Conservation (phyloP, 257 asterid species). For the Solanum clarkiae region DNA sequence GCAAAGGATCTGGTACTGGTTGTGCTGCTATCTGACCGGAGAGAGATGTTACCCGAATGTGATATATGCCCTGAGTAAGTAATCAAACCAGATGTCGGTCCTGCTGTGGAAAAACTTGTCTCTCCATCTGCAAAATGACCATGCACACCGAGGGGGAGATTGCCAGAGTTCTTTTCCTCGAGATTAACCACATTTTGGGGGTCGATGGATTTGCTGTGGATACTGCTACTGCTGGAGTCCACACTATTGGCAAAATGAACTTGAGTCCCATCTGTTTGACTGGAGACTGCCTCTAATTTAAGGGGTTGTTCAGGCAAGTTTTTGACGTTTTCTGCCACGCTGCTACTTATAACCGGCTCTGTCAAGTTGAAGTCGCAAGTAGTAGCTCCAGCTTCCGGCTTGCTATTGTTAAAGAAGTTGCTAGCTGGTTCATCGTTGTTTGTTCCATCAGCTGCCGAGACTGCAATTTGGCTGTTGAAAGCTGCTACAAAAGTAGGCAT, state of each 20-base stretch:
- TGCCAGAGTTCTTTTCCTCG: not conserved
- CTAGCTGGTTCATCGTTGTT: constrained; percentile 5
- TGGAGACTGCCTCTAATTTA: not conserved
- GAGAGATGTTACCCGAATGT: constrained; percentile 39
- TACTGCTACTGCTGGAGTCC: constrained; percentile 3
- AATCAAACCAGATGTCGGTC: constrained; percentile 2
- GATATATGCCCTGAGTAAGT: constrained; percentile 23
- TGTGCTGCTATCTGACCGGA: constrained; percentile 50
- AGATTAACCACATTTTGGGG: not conserved
- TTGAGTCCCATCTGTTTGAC: not conserved
- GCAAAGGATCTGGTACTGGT: constrained; percentile 53
- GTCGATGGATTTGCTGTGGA: constrained; percentile 1
- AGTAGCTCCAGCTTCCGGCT: constrained; percentile 29
- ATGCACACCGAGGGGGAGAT: not conserved
- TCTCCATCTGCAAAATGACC: constrained; percentile 25
- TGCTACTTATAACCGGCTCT: not conserved
- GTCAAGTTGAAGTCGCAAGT: constrained; percentile 36
- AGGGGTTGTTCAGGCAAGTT: not conserved
- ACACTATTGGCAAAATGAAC: not conserved
- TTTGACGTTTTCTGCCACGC: not conserved
- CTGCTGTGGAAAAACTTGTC: constrained; percentile 33
- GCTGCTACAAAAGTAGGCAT: not conserved
- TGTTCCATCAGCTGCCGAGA: not conserved
- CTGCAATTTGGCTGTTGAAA: not conserved
- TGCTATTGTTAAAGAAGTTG: constrained; percentile 19